Conservation (phyloP, 805 yeast species). For the Schizosaccharomyces lindneri region DNA sequence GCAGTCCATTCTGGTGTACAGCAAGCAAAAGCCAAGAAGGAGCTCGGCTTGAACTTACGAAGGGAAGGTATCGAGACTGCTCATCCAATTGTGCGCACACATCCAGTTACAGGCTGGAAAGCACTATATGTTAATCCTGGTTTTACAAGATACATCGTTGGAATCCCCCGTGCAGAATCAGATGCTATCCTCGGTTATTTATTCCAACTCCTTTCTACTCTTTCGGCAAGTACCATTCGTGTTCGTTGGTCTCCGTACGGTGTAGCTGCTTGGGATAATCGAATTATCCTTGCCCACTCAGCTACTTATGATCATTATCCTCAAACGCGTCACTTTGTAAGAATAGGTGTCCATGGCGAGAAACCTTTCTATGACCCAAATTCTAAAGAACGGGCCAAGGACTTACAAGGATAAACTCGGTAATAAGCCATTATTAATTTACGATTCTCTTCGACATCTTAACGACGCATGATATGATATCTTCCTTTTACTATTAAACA, state of each 20-base stretch:
- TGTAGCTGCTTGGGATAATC: conserved; percentile 56
- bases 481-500: no score
- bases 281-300: conserved; percentile 35
- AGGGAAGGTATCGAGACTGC: conserved; percentile 22
- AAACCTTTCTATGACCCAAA: conserved; percentile 14
- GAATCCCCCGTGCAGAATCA: conserved; percentile 49
- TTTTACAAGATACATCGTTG: conserved; percentile 39
- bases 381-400: no score
- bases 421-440: no score
- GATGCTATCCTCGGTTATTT: conserved; percentile 34
- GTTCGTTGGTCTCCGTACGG: conserved; percentile 49
- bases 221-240: conserved; percentile 40
- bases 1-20: conserved; percentile 23
- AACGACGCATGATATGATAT: no score
- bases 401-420: no score
- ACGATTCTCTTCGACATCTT: no score
- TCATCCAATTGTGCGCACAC: conserved; percentile 38
- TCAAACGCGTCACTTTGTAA: no score
- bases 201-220: conserved; percentile 24
- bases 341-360: no score
- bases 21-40: no score
- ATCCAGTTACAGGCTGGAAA: conserved; percentile 43
- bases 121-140: conserved; percentile 21
- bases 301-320: conserved; percentile 31
- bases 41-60: no score